These are phyloP conservation scores for Porodaedalea pini DNA, from an alignment of 1,284 basidiomycete genomes.

Conservation along the genomic window DNA sequence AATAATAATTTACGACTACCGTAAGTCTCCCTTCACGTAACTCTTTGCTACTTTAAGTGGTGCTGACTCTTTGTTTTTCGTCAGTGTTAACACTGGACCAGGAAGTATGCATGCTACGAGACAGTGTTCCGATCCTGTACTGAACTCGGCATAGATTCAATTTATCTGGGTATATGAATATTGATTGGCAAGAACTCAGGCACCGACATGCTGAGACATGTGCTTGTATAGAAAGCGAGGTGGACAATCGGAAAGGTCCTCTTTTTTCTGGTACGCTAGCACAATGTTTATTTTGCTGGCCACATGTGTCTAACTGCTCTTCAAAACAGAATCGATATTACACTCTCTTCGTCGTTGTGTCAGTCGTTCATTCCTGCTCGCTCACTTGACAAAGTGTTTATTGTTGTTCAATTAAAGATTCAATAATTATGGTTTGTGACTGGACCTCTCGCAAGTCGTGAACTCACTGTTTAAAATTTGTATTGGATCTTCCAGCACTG, in stretches of 20 bases:
- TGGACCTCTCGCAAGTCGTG: not conserved
- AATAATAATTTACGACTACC: conserved; percentile 51
- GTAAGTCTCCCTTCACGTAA: conserved; percentile 31
- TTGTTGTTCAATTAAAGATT: conserved; percentile 32
- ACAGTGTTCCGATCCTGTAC: not conserved
- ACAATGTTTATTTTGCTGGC: not conserved
- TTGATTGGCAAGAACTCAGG: conserved; percentile 1
- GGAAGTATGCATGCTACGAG: conserved; percentile 41
- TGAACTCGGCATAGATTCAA: conserved; percentile 36
- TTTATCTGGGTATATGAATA: conserved; percentile 46
- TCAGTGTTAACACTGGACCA: conserved; percentile 49
- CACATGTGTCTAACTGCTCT: not conserved
- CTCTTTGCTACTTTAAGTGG: not conserved
- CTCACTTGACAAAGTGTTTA: not conserved
- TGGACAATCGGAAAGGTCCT: conserved; percentile 50
- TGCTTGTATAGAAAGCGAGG: conserved; percentile 36
- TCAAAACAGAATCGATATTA: conserved; percentile 56
- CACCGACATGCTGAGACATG: conserved; percentile 8
- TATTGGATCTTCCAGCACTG: conserved; percentile 27
- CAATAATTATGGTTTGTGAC: conserved; percentile 45
- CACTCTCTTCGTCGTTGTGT: conserved; percentile 47
- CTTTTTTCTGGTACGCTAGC: conserved; percentile 44
- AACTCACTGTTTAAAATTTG: not conserved
- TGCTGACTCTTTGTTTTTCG: not conserved
- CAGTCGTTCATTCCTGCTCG: conserved; percentile 25